Evolutionary conservation across 805 yeast genomes (phyloP), one percentile per base, ranked within the genome.

Genomic region (Myxozyma monticola): DNA sequence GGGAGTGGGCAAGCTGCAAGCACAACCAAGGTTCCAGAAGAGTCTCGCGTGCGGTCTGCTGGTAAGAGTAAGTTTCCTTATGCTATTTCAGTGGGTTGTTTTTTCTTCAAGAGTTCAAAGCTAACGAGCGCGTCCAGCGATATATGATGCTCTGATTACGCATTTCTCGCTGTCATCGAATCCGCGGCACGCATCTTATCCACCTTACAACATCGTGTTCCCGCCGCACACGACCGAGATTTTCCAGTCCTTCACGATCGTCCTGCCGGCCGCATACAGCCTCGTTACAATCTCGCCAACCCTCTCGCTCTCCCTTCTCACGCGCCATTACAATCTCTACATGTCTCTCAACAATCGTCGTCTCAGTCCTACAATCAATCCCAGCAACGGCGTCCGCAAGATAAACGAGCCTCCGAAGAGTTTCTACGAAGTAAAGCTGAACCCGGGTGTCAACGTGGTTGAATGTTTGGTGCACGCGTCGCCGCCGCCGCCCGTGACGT

Each of bases 391-490:
- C 10, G 31, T 35, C 20, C 44, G 59, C 7, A 40, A 43, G 25
- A 17, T 28, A 6, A 54, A 41, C 29, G 56, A 51, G 37, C 57
- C 59, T 2, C 57, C 57, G 26, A 46, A 47, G 38, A 54, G 59
- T 24, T 54, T 42, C 37, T 54, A 54, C 26, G 59, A 54, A 38
- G 48, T 54, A 14, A 54, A 50, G 37, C 37, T 54, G 35, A 44
- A 34, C 25, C 56, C 51, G 12, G 59, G 59, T 12, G 51, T 54
- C 15, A 54, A 54, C 36, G 46, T 53, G 39, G 42, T 54, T 14
- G 59, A 54, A 37, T 54, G 59, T n/a, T 48, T 54, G 2, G 57
- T 54, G 17, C 59, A 54, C 37, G 59, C 59, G n/a, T 42, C 59
- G 17, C 51, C 56, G 26, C 47, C 56, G 12, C 44, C 45, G 41